phyloP scores from a whole-genome alignment of 2,329 filamentous ascomycete species.

The Exophiala lecanii-corni region DNA sequence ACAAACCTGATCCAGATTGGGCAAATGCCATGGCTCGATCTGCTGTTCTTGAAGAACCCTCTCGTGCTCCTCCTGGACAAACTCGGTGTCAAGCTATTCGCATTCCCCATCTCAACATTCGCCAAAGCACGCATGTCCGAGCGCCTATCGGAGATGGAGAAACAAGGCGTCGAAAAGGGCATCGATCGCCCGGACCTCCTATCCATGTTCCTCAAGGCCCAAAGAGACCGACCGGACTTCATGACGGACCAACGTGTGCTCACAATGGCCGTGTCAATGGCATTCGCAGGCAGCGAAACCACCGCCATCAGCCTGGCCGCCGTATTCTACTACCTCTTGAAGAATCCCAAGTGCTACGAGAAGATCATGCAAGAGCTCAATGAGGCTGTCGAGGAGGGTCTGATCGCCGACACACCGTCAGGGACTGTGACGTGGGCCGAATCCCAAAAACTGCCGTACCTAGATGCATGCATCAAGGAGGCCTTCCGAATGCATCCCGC shows the following conservation, averaged over 20 bases:
- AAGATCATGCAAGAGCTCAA: constrained; percentile 25
- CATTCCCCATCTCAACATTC: constrained; percentile 70
- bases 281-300: constrained; percentile 70
- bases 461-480: constrained; percentile 75
- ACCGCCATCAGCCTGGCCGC: constrained; percentile 69
- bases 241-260: constrained; percentile 30
- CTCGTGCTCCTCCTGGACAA: constrained; percentile 57
- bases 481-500: constrained; percentile 72
- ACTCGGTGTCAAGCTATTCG: constrained; percentile 62
- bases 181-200: constrained; percentile 22
- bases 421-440: constrained; percentile 45
- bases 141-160: constrained; percentile 51
- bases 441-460: constrained; percentile 64
- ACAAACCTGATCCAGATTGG: no score
- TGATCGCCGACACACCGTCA: constrained; percentile 13
- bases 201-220: constrained; percentile 27
- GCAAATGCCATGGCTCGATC: constrained; percentile 27
- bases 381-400: constrained; percentile 20
- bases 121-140: constrained; percentile 64
- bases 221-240: constrained; percentile 28
- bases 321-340: constrained; percentile 70
- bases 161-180: constrained; percentile 17
- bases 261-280: constrained; percentile 26
- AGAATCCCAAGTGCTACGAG: constrained; percentile 45
- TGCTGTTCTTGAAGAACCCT: constrained; percentile 26